Evolutionary conservation across 768 basidiomycete genomes (phyloP).

Genomic region (Dioszegia aurantiaca): DNA sequence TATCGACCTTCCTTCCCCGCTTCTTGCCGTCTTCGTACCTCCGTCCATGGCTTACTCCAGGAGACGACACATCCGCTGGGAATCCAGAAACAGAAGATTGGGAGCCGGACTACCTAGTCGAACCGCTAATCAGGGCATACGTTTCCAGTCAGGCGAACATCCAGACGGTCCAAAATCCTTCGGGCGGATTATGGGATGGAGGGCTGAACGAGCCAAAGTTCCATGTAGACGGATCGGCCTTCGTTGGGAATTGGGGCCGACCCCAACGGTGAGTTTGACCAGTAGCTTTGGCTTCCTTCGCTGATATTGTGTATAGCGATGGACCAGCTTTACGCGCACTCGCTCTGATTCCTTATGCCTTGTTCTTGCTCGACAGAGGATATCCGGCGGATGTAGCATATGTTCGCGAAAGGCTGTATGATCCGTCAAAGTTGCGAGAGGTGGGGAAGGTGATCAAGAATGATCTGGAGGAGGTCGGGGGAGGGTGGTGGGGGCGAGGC

Average conservation of each 20-base stretch:
- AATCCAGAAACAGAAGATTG: no score
- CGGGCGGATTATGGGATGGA: constrained; percentile 42
- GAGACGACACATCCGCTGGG: not conserved
- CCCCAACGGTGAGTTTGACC: constrained; percentile 45
- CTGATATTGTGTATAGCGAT: constrained; percentile 31
- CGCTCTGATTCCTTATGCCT: constrained; percentile 47
- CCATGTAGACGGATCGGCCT: constrained; percentile 44
- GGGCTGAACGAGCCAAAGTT: constrained; percentile 53
- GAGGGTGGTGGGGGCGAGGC: constrained; percentile 37
- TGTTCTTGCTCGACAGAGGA: constrained; percentile 44
- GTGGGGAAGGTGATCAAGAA: constrained; percentile 49
- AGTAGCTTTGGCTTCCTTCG: not conserved
- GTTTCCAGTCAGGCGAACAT: constrained; percentile 37
- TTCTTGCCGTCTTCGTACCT: constrained; percentile 29
- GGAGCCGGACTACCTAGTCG: constrained; percentile 16
- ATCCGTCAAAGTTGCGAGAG: constrained; percentile 21
- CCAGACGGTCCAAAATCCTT: constrained; percentile 42
- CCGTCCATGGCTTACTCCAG: constrained; percentile 13
- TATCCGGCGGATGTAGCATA: constrained; percentile 36
- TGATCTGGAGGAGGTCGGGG: constrained; percentile 51
- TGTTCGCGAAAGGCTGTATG: constrained; percentile 39
- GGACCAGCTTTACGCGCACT: constrained; percentile 51
- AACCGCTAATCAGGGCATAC: constrained; percentile 42
- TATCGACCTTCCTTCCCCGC: constrained; percentile 33
- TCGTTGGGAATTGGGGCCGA: constrained; percentile 49